Evolutionary conservation across 177 flowering plant genomes (phyloP), one percentile per base, ranked within the genome.

Genomic region (Vitis hybrid): DNA sequence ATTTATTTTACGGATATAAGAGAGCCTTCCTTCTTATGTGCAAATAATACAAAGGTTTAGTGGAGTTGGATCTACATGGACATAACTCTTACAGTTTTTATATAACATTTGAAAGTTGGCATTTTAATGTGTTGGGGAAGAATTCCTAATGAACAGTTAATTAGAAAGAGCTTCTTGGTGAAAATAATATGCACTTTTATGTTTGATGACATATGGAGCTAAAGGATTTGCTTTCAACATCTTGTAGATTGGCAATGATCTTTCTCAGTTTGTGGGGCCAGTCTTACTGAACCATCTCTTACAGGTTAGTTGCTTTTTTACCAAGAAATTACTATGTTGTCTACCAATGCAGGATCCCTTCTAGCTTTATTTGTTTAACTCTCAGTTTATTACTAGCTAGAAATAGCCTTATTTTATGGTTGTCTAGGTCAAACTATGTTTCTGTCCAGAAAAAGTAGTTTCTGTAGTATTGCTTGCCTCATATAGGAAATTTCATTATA

Each of bases 201-300:
- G 52, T 63, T 45, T 63, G 66, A 16, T 3, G 52, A 16, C 52
- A 45, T 63, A 48, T 12, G 49, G 66, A 63, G 26, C 19, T 45
- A 8, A 63, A 45, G 15, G 26, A 48, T 63, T 63, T 45, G 16
- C 19, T 49, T 60, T 49, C 51, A 63, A 12, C 65, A 57, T 33
- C 29, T 48, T 79, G 81, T 69, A 89, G 93, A 81, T 89, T 65
- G 88, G 87, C 60, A 85, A 86, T 78, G 93, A 89, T 80, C 75
- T 78, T 75, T 82, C 88, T 64, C 91, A 87, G 76, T 89, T 89
- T 72, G 86, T 89, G n/a, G 93, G 93, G 50, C 93, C 93, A 49
- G 68, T 85, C 48, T 65, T 89, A 69, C 66, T 89, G 77, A 89
- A 73, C 76, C 71, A 72, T 48, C 90, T 89, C 31, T 74, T 89